phyloP scores from a whole-genome alignment of 2,329 filamentous ascomycete species.

The Curvularia sp. region DNA sequence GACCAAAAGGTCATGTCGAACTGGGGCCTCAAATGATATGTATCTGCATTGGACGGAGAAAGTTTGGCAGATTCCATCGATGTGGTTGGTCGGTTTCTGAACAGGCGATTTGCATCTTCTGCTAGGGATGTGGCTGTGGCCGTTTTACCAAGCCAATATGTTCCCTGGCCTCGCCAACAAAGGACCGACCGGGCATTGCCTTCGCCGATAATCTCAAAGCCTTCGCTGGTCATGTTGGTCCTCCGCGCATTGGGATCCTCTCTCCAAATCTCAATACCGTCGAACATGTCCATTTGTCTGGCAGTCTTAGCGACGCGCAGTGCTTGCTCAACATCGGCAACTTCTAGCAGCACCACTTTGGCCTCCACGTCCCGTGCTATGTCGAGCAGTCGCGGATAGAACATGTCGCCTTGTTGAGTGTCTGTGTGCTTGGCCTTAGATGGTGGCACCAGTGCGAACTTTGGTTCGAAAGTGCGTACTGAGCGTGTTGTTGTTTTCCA shows the following conservation, averaged over 20 bases:
- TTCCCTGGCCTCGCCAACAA: conserved; percentile 49
- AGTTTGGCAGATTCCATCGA: not conserved
- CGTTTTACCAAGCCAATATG: conserved; percentile 35
- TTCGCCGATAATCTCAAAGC: conserved; percentile 45
- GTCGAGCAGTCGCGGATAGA: conserved; percentile 71
- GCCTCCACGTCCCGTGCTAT: conserved; percentile 61
- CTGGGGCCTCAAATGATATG: not conserved
- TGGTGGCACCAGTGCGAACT: conserved; percentile 71
- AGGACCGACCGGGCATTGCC: conserved; percentile 56
- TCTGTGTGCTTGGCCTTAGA: conserved; percentile 23
- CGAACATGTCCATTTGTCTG: conserved; percentile 35
- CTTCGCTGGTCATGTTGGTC: conserved; percentile 7
- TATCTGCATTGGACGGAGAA: not conserved
- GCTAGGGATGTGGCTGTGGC: not conserved
- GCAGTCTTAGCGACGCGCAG: conserved; percentile 64
- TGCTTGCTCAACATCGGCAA: conserved; percentile 74
- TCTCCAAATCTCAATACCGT: conserved; percentile 72
- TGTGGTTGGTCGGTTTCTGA: not conserved
- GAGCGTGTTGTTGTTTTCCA: conserved; percentile 70
- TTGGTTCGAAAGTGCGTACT: conserved; percentile 83
- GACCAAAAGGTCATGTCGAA: conserved; percentile 4
- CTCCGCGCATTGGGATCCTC: conserved; percentile 58
- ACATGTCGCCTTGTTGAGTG: conserved; percentile 59
- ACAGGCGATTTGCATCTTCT: conserved; percentile 10
- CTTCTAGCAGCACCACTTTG: conserved; percentile 70